A percentile compares a stretch with the other conserved stretches of the same genome.
Conservation (phyloP, 495 filamentous ascomycete species). For the Thermothielavioides terrestris region DNA sequence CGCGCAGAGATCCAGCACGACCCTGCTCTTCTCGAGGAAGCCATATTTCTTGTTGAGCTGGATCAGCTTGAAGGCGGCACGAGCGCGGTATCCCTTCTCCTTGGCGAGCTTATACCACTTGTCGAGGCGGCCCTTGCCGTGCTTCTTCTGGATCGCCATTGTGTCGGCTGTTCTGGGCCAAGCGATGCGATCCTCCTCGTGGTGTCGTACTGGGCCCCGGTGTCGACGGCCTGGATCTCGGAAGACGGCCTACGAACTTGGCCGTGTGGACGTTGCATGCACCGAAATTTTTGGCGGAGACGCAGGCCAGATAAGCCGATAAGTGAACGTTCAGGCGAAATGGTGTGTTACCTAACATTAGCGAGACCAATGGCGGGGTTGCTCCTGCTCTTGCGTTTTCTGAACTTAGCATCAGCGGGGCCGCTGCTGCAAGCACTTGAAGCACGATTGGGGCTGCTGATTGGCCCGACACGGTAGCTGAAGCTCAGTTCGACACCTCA, state of each 20-base stretch:
- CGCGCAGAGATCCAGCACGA: constrained; percentile 92
- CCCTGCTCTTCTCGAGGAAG: constrained; percentile 93
- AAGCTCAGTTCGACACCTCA: neutral
- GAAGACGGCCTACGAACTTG: neutral
- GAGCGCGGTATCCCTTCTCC: constrained; percentile 94
- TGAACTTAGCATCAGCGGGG: neutral
- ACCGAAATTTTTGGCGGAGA: constrained; percentile 18
- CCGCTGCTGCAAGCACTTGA: neutral
- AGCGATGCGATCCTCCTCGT: constrained; percentile 1
- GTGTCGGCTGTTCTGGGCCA: constrained; percentile 8
- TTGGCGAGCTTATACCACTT: constrained; percentile 89
- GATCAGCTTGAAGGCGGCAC: constrained; percentile 96
- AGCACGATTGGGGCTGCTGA: constrained; percentile 15
- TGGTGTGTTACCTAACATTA: too few species aligned
- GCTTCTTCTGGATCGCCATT: constrained; percentile 99
- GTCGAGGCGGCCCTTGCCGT: constrained; percentile 97
- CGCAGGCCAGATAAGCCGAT: constrained; percentile 18
- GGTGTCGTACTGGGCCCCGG: constrained; percentile 4
- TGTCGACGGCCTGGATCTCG: neutral
- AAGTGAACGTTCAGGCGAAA: constrained; percentile 21
- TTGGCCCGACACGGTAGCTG: constrained; percentile 21
- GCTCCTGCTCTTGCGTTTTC: too few species aligned
- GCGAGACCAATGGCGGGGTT: constrained; percentile 3
- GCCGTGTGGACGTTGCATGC: too few species aligned
- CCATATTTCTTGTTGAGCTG: constrained; percentile 99